Evolutionary conservation across 371 early-diverging fungal genomes (phyloP), one percentile per base, ranked within the genome.

Genomic region (Rhizopus stolonifer): DNA sequence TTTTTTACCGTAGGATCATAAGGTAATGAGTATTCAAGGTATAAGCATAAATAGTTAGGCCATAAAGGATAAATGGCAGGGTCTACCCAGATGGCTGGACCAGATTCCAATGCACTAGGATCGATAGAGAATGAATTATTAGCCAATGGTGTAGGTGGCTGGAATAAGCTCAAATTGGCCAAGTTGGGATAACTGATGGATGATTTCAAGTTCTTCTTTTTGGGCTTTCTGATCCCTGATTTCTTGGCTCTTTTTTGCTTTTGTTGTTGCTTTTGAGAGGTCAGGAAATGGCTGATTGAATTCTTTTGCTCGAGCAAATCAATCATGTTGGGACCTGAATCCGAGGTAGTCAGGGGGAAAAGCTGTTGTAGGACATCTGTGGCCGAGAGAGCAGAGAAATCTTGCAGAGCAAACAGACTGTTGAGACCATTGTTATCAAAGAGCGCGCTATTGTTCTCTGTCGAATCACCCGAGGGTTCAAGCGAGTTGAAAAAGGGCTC

Each of bases 21-120:
- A 13, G 74, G 61, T 14, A 66, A 44, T 0, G 72, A 49, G 39
- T 72, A 72, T 46, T 78, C 74, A 10, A 78, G 60, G 47, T 69
- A 74, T 7, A 78, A 45, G 24, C 78, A 78, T n/a, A 78, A 22
- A 42, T 74, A 74, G 31, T 74, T 78, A 5, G 78, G 78, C 78
- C 78, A 78, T 22, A 69, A 32, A 2, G 61, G 55, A 36, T 58
- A 59, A 19, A 49, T n/a, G 6, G 47, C 47, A n/a, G 55, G 45
- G 31, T 59, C 55, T 31, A 58, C 46, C 57, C 52, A 61, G 21
- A 18, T 21, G 7, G 42, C 42, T 38, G 11, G 38, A 15, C 17
- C 17, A 38, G 38, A 38, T 38, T 11, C 38, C 17, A 38, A 38
- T 38, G 1, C 38, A 11, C 31, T 29, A 4, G 31, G 10, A 46